Conservation (phyloP, 768 basidiomycete species). For the Calocybe gangraenosa region DNA sequence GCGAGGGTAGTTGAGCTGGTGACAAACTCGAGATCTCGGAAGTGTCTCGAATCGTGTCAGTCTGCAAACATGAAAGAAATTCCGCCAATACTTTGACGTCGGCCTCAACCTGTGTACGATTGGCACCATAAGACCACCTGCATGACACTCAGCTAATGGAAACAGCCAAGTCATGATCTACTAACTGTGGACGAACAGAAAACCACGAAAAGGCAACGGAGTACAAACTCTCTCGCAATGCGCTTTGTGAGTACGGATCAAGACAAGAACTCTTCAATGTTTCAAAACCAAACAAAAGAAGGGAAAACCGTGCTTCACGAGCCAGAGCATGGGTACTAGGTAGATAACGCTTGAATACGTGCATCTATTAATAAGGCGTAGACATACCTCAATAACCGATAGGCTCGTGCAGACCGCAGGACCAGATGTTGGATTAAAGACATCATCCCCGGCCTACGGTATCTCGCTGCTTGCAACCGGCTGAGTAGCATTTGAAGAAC, state of each 20-base stretch:
- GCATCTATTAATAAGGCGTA: not conserved
- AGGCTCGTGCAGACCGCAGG: conserved; percentile 69
- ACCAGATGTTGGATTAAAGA: conserved; percentile 82
- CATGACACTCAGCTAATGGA: not conserved
- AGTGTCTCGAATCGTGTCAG: conserved; percentile 63
- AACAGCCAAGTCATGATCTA: not conserved
- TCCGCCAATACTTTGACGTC: conserved; percentile 87
- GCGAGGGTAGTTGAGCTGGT: conserved; percentile 40
- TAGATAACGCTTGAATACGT: not conserved
- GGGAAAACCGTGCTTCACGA: conserved; percentile 84
- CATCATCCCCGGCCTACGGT: conserved; percentile 81
- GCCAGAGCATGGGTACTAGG: conserved; percentile 89
- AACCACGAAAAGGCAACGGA: conserved; percentile 88
- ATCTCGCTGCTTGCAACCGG: conserved; percentile 90
- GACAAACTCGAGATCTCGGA: conserved; percentile 60
- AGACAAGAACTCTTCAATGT: conserved; percentile 83
- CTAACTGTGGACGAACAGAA: conserved; percentile 87
- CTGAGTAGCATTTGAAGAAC: conserved; percentile 88
- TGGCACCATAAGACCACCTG: conserved; percentile 97
- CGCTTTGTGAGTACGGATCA: conserved; percentile 77
- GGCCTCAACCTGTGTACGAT: conserved; percentile 83
- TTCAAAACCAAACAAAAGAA: conserved; percentile 92
- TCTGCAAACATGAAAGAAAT: conserved; percentile 72
- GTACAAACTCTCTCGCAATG: conserved; percentile 74
- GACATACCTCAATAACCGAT: conserved; percentile 68